Conservation (phyloP, 164 flowering plant species). For the Piper longum region DNA sequence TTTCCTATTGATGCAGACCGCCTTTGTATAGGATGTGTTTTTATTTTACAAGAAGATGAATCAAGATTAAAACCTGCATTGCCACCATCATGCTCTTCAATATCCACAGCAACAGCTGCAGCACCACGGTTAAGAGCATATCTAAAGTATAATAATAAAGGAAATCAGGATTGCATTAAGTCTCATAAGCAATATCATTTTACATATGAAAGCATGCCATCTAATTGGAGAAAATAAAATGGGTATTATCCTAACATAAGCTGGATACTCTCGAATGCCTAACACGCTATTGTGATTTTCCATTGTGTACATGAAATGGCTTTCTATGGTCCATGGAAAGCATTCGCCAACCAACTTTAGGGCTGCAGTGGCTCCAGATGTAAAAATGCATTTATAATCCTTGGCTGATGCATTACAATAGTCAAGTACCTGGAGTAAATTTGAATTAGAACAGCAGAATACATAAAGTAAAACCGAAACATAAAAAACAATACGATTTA, state of each 20-base stretch:
- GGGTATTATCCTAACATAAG: not conserved
- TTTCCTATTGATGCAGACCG: slow-evolving; percentile 24
- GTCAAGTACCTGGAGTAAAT: slow-evolving; percentile 48
- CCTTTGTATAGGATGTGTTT: slow-evolving; percentile 32
- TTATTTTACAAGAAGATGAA: slow-evolving; percentile 22
- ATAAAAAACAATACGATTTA: not conserved
- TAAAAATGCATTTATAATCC: slow-evolving; percentile 83
- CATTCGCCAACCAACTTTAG: slow-evolving; percentile 84
- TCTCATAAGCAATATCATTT: not conserved
- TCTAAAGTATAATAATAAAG: slow-evolving; percentile 29
- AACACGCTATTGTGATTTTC: slow-evolving; percentile 98
- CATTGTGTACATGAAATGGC: slow-evolving; percentile 77
- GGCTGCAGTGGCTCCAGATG: slow-evolving; percentile 93
- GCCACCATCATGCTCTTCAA: slow-evolving; percentile 30
- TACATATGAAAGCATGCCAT: too few relatives aligned
- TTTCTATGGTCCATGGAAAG: slow-evolving; percentile 76
- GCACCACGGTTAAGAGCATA: slow-evolving; percentile 81
- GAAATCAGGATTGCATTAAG: not conserved
- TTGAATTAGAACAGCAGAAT: not conserved
- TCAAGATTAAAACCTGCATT: slow-evolving; percentile 6
- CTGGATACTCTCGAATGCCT: slow-evolving; percentile 96
- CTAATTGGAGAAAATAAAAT: not conserved
- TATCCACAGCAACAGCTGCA: slow-evolving; percentile 59
- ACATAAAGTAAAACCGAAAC: not conserved
- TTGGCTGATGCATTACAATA: slow-evolving; percentile 72